Evolutionary conservation across 1,284 basidiomycete genomes (phyloP).

Genomic region (Cryptococcus depauperatus): DNA sequence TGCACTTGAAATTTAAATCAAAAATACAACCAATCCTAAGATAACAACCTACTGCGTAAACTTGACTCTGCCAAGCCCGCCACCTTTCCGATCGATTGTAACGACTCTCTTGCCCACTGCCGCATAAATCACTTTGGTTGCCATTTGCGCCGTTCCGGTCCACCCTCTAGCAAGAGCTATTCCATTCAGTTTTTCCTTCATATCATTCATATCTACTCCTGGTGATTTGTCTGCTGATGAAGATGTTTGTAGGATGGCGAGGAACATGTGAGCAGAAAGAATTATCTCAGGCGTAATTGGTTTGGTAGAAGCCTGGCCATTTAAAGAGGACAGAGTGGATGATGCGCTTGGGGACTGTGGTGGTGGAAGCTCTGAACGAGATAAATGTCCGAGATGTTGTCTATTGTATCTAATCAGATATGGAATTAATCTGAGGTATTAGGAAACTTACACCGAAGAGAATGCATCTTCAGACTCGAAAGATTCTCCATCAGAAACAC

Average conservation of each 20-base stretch:
- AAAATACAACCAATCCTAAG: no score
- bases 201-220: conserved; percentile 19
- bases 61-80: conserved; percentile 23
- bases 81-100: conserved; percentile 32
- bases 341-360: conserved; percentile 28
- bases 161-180: conserved; percentile 29
- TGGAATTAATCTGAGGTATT: neutral
- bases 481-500: conserved; percentile 11
- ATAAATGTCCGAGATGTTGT: conserved; percentile 25
- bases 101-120: conserved; percentile 30
- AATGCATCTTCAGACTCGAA: conserved; percentile 12
- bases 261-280: conserved; percentile 29
- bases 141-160: conserved; percentile 20
- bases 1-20: no score
- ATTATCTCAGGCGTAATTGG: conserved; percentile 34
- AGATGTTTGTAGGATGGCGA: conserved; percentile 25
- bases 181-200: conserved; percentile 27
- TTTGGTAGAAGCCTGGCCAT: conserved; percentile 1
- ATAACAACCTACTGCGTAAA: conserved; percentile 19
- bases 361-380: conserved; percentile 24
- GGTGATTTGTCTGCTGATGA: neutral
- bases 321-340: conserved; percentile 15
- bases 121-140: conserved; percentile 29
- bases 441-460: conserved; percentile 27
- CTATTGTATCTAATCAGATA: conserved; percentile 9